These are phyloP conservation scores for Boletus sp. DNA, from an alignment of 768 basidiomycete genomes.

Conservation along the genomic window DNA sequence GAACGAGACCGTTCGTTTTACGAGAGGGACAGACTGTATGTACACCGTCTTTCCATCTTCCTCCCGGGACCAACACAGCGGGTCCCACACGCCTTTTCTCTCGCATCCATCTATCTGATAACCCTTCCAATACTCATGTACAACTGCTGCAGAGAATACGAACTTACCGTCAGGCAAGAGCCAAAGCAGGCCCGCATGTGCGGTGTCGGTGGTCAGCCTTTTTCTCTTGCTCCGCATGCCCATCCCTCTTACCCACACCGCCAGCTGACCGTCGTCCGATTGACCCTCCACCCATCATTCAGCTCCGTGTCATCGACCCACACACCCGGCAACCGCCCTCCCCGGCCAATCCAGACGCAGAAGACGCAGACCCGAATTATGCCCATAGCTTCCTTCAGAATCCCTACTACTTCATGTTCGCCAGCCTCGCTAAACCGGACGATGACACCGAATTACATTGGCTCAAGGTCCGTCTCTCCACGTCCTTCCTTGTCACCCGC, in stretches of 20 bases:
- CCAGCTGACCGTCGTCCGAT: constrained; percentile 93
- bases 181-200: constrained; percentile 93
- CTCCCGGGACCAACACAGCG: not conserved
- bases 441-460: constrained; percentile 88
- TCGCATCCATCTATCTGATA: constrained; percentile 15
- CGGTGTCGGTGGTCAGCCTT: constrained; percentile 79
- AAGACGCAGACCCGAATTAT: constrained; percentile 39
- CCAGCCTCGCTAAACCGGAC: constrained; percentile 84
- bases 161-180: constrained; percentile 84
- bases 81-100: constrained; percentile 5
- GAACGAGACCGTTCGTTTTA: constrained; percentile 28
- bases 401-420: constrained; percentile 96
- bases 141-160: constrained; percentile 65
- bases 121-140: constrained; percentile 6
- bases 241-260: not conserved
- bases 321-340: constrained; percentile 33
- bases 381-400: constrained; percentile 75
- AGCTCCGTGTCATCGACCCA: constrained; percentile 83
- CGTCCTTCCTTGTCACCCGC: not conserved
- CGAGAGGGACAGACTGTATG: constrained; percentile 40
- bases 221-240: constrained; percentile 11
- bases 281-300: constrained; percentile 96
- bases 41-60: constrained; percentile 10
- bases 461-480: constrained; percentile 53
- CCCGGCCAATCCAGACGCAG: constrained; percentile 30